Evolutionary conservation across 164 flowering plant genomes (phyloP), one percentile per base, ranked within the genome.

Genomic region (Vitis labrusca): DNA sequence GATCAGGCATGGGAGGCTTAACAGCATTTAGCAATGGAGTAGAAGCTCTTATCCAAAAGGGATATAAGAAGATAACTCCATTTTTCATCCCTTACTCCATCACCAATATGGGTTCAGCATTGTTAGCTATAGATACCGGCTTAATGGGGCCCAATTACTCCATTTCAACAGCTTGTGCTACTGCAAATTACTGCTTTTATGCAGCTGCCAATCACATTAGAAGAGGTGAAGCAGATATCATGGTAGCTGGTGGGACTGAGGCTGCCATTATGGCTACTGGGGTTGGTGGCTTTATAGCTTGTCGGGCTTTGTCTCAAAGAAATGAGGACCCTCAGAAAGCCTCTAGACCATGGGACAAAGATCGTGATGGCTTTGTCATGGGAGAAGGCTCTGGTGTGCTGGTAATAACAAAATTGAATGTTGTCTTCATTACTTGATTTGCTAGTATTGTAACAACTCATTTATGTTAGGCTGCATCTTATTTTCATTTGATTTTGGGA

Each of bases 311-410:
- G 67, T 90, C 93, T 29, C 95, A 87, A 53, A 81, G 88, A 61
- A 88, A 88, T 55, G 76, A 74, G 13, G 83, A 88, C 4, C 89
- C 89, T 12, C 70, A 80, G 37, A 85, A 62, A 71, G 91, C 91
- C 63, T 88, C 91, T 12, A 74, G 91, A 63, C 91, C 91, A 1
- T 88, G 91, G 91, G 91, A 88, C 69, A 78, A 78, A 67, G 69
- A 76, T 71, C 87, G 91, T 52, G 91, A 85, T 73, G 95, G 94
- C 59, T 90, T 90, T 71, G 92, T 90, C 55, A 86, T 90, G 80
- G 92, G 92, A 3, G 94, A 90, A 84, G 95, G 95, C 27, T 53
- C 88, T 27, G 95, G 95, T 56, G 91, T 88, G 37, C 81, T 88
- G 91, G 91, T 90, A 83, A 72, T 52, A 10, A 6, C 14, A 48